These are phyloP conservation scores for Guadua angustifolia DNA, from an alignment of 176 grass and related monocot species.

Conservation along the genomic window DNA sequence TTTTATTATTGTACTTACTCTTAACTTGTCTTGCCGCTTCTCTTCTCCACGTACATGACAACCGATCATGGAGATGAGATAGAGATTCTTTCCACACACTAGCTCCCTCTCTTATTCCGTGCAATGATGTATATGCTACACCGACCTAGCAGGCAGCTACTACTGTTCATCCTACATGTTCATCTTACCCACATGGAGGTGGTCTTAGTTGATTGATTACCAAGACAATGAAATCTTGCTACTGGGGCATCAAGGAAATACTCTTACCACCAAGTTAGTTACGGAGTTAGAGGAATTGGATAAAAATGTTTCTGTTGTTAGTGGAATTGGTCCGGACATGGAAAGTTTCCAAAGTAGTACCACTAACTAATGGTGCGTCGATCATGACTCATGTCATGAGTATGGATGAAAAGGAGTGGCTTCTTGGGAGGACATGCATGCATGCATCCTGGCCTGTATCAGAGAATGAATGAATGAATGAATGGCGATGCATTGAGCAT, in stretches of 20 bases:
- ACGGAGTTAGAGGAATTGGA: neutral
- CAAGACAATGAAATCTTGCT: neutral
- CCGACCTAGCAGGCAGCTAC: neutral
- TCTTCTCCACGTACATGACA: constrained; percentile 47
- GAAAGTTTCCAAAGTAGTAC: constrained; percentile 21
- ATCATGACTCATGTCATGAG: constrained; percentile 22
- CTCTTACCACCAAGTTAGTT: neutral
- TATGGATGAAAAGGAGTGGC: constrained; percentile 12
- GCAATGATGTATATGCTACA: constrained; percentile 22
- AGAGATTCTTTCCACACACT: constrained; percentile 31
- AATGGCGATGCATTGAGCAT: neutral
- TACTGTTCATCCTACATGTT: constrained; percentile 7
- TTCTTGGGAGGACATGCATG: neutral
- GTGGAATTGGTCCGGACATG: neutral
- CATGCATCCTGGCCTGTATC: neutral
- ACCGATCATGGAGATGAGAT: constrained; percentile 32
- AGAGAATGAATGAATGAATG: constrained; percentile 31
- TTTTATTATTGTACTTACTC: too few relatives aligned
- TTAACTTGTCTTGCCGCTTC: constrained; percentile 38
- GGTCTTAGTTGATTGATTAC: neutral
- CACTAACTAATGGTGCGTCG: neutral
- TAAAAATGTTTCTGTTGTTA: neutral
- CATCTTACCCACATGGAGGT: neutral
- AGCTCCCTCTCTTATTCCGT: constrained; percentile 31
- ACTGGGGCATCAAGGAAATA: neutral